These are phyloP conservation scores for Endocalyx cinctus DNA, from an alignment of 2,329 filamentous ascomycete species.

Conservation along the genomic window DNA sequence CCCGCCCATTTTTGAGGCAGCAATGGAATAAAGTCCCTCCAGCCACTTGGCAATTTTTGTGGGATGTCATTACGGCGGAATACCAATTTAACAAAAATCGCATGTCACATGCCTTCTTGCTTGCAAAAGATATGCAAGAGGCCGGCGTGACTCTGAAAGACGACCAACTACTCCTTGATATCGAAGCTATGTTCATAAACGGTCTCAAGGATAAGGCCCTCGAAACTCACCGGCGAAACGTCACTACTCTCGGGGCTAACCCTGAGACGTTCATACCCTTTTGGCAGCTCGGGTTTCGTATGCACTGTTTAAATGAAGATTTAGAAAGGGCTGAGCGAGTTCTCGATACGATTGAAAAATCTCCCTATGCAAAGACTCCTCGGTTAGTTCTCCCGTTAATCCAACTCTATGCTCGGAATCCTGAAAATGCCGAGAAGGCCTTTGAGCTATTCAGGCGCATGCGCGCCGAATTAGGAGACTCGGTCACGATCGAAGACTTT, in stretches of 20 bases:
- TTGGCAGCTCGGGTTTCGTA: slow-evolving; percentile 62
- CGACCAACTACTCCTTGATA: slow-evolving; percentile 59
- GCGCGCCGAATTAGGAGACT: slow-evolving; percentile 52
- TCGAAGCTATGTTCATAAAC: slow-evolving; percentile 63
- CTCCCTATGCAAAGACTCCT: slow-evolving; percentile 40
- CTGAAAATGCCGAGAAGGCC: slow-evolving; percentile 49
- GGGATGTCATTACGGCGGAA: slow-evolving; percentile 55
- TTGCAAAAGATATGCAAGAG: slow-evolving; percentile 63
- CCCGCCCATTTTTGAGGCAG: slow-evolving; percentile 38
- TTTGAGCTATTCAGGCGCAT: slow-evolving; percentile 65
- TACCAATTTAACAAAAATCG: slow-evolving; percentile 46
- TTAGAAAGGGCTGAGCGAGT: slow-evolving; percentile 54
- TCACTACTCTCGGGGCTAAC: slow-evolving; percentile 45
- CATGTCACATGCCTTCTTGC: slow-evolving; percentile 54
- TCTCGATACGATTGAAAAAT: slow-evolving; percentile 48
- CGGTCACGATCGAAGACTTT: slow-evolving; percentile 69
- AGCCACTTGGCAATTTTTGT: slow-evolving; percentile 61
- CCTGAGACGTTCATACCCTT: slow-evolving; percentile 47
- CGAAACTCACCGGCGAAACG: slow-evolving; percentile 58
- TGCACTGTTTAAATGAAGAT: slow-evolving; percentile 56
- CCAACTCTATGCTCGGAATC: slow-evolving; percentile 54
- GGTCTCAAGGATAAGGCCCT: slow-evolving; percentile 57
- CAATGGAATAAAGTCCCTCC: slow-evolving; percentile 52
- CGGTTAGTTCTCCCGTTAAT: slow-evolving; percentile 66
- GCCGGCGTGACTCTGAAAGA: slow-evolving; percentile 51